A percentile compares a stretch with the other conserved stretches of the same genome.
These are phyloP conservation scores for Colletotrichum theobromicola DNA, from an alignment of 2,329 filamentous ascomycete species.

Conservation along the genomic window DNA sequence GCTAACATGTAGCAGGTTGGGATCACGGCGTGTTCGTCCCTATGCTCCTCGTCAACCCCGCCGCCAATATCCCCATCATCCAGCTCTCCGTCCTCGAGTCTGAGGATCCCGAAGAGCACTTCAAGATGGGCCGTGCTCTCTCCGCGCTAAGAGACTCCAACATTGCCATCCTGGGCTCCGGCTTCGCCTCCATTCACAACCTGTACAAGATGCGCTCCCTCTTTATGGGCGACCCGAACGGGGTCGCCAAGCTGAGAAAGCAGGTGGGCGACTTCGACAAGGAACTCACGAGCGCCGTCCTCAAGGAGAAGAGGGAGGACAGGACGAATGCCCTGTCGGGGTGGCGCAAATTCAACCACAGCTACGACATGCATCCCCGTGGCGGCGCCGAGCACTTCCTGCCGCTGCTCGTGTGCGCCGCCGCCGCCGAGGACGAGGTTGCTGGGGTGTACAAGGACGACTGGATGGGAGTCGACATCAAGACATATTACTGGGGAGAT, in stretches of 20 bases:
- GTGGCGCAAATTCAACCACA: slow-evolving; percentile 54
- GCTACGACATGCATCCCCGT: slow-evolving; percentile 59
- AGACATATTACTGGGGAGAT: slow-evolving; percentile 60
- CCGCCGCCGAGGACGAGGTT: slow-evolving; percentile 50
- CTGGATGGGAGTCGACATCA: slow-evolving; percentile 53
- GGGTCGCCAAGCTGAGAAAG: slow-evolving; percentile 26
- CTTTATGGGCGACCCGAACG: slow-evolving; percentile 24
- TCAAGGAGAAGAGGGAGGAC: slow-evolving; percentile 34
- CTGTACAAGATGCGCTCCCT: slow-evolving; percentile 49
- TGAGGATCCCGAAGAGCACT: slow-evolving; percentile 54
- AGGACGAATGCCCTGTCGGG: slow-evolving; percentile 43
- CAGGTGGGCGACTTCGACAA: slow-evolving; percentile 49
- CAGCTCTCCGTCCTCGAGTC: slow-evolving; percentile 60
- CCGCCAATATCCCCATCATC: slow-evolving; percentile 58
- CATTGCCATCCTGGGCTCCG: slow-evolving; percentile 65
- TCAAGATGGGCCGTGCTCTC: slow-evolving; percentile 59
- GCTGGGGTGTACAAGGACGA: slow-evolving; percentile 53
- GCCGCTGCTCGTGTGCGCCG: slow-evolving; percentile 62
- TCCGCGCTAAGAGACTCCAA: slow-evolving; percentile 52
- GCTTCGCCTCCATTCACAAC: slow-evolving; percentile 65
- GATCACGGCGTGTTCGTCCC: slow-evolving; percentile 68
- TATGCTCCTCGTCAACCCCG: slow-evolving; percentile 57
- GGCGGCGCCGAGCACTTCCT: slow-evolving; percentile 63
- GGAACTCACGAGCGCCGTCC: slow-evolving; percentile 46
- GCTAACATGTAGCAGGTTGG: slow-evolving; percentile 42